Conservation (phyloP, 2,329 filamentous ascomycete genomes). For the Ilyonectria sp. region DNA sequence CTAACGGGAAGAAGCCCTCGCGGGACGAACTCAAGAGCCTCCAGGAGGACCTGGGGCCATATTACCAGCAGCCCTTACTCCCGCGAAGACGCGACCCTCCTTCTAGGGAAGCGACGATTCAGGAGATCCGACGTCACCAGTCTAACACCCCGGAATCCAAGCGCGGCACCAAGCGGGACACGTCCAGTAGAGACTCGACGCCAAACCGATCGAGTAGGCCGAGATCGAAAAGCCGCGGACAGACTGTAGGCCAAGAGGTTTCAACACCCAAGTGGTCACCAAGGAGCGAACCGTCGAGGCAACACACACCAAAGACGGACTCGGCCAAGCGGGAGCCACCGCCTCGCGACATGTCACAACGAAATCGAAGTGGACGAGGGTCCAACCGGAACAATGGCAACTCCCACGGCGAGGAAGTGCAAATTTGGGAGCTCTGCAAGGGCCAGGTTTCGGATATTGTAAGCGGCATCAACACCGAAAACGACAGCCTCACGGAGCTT, state of each 20-base stretch:
- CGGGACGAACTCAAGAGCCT: slow-evolving; percentile 54
- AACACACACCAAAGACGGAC: slow-evolving; percentile 43
- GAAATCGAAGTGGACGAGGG: slow-evolving; percentile 61
- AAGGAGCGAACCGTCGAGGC: slow-evolving; percentile 37
- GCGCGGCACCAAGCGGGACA: slow-evolving; percentile 43
- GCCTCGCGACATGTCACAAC: slow-evolving; percentile 58
- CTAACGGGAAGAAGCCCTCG: slow-evolving; percentile 53
- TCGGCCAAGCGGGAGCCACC: slow-evolving; percentile 42
- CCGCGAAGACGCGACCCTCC: slow-evolving; percentile 44
- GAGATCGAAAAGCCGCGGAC: slow-evolving; percentile 40
- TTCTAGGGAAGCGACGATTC: slow-evolving; percentile 44
- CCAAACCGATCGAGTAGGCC: slow-evolving; percentile 41
- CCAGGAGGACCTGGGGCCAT: slow-evolving; percentile 53
- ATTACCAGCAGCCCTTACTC: slow-evolving; percentile 48
- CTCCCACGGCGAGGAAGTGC: slow-evolving; percentile 60
- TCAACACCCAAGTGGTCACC: slow-evolving; percentile 46
- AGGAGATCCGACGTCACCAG: slow-evolving; percentile 41
- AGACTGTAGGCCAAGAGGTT: slow-evolving; percentile 36
- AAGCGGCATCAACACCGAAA: slow-evolving; percentile 58
- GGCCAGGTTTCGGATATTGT: slow-evolving; percentile 58
- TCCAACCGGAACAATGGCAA: slow-evolving; percentile 62
- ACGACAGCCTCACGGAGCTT: slow-evolving; percentile 57
- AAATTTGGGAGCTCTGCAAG: slow-evolving; percentile 61
- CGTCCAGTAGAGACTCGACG: slow-evolving; percentile 47
- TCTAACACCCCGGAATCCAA: slow-evolving; percentile 47